phyloP scores from a whole-genome alignment of 139 green algal genomes.

The Tetratostichococcus sp. region DNA sequence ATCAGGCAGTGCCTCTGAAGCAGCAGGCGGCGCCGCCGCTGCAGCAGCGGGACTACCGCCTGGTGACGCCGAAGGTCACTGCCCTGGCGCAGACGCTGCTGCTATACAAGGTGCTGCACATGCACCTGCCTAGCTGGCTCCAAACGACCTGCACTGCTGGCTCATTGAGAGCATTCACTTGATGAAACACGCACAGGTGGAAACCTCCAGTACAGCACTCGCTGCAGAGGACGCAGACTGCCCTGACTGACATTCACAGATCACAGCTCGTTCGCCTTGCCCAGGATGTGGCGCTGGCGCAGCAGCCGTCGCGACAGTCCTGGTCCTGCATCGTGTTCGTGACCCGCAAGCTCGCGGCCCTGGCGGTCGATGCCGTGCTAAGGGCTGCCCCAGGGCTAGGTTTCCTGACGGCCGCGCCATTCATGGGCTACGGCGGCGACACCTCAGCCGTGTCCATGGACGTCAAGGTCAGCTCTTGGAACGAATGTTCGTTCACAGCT shows the following conservation, averaged over 20 bases:
- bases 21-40: background rate
- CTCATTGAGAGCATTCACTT: too few species aligned
- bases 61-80: constrained; percentile 28
- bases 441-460: constrained; percentile 2
- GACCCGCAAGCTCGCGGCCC: constrained; percentile 21
- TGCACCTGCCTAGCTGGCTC: too few species aligned
- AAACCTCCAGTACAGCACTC: too few species aligned
- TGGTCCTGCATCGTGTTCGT: constrained; percentile 47
- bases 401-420: constrained; percentile 12
- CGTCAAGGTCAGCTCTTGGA: constrained; percentile 1
- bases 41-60: background rate
- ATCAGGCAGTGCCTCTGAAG: background rate
- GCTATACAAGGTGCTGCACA: constrained; percentile 17
- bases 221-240: too few species aligned
- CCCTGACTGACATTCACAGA: too few species aligned
- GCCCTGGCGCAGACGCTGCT: constrained; percentile 23
- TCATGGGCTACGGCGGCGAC: constrained; percentile 27
- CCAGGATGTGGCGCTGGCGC: background rate
- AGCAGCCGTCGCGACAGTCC: background rate
- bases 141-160: too few species aligned
- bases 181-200: too few species aligned
- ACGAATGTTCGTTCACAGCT: background rate
- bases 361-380: constrained; percentile 28
- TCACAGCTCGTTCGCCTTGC: too few species aligned
- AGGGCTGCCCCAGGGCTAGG: background rate